phyloP scores from a whole-genome alignment of 345 rosid genomes.

The Leavenworthia alabamica region DNA sequence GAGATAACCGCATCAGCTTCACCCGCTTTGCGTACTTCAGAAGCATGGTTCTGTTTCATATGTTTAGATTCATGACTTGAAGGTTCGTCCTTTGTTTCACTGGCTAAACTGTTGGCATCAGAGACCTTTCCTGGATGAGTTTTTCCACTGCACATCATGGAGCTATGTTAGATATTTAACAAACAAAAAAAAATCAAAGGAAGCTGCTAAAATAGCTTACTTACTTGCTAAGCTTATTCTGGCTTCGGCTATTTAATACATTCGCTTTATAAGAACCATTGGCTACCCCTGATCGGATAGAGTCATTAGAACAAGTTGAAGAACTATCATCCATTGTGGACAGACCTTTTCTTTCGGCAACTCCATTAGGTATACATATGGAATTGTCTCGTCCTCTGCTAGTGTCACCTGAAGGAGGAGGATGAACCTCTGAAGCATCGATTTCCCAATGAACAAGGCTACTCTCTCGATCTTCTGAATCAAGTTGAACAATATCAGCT shows the following conservation, averaged over 20 bases:
- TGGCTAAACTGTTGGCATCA: constrained; percentile 38
- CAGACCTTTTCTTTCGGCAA: constrained; percentile 45
- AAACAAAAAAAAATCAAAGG: neutral
- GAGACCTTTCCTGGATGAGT: constrained; percentile 38
- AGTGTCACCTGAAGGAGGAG: constrained; percentile 43
- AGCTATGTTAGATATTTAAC: constrained; percentile 2
- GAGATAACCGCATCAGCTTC: constrained; percentile 42
- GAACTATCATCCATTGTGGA: constrained; percentile 74
- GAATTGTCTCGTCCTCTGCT: constrained; percentile 34
- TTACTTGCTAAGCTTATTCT: constrained; percentile 45
- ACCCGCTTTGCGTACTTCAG: constrained; percentile 40
- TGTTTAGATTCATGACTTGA: constrained; percentile 38
- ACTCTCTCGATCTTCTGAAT: constrained; percentile 75
- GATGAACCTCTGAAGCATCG: constrained; percentile 59
- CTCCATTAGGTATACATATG: constrained; percentile 40
- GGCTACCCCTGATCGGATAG: constrained; percentile 54
- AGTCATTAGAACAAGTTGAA: constrained; percentile 81
- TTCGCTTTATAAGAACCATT: constrained; percentile 55
- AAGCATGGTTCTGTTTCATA: constrained; percentile 36
- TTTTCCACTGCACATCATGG: constrained; percentile 42
- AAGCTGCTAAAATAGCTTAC: neutral
- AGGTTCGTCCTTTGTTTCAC: constrained; percentile 41
- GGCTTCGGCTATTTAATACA: constrained; percentile 38
- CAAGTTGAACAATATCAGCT: constrained; percentile 51
- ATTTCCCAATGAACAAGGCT: constrained; percentile 76